Evolutionary conservation across 306 rosid species (phyloP), one percentile per base, ranked within the genome.

Genomic region (Trifolium subterraneum): DNA sequence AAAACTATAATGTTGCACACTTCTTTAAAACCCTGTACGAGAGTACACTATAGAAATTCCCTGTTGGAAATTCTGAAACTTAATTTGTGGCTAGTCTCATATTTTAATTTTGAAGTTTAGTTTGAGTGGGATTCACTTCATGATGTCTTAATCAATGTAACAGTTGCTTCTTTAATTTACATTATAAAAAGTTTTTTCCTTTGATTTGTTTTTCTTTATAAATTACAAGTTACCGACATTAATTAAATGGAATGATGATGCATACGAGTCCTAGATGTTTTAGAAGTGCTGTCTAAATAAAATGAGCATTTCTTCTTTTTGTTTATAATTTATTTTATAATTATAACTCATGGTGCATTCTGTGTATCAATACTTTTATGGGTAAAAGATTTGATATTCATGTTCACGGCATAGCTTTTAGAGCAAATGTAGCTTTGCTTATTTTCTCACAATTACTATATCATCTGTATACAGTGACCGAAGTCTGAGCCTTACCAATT

Each of bases 401-500:
- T 47, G 39, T 76, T 54, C 61, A 55, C 19, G 41, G 25, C 69
- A 4, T 54, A 44, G 42, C 47, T 39, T 55, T 19, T 65, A 64
- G 44, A 74, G 64, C 71, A 14, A 60, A 64, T 69, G 63, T 51
- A 14, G 16, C 31, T 42, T 74, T 19, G 52, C 45, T 41, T 15
- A 62, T 29, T 25, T 44, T 70, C n/a, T 63, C 23, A 52, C 52
- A 27, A 48, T 73, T 19, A 47, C 6, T 45, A 2, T 58, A 35
- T 47, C 44, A 64, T 52, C 20, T 18, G 12, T 13, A 20, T 27
- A 20, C 42, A 8, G 67, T 51, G 48, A 51, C 59, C 56, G 29
- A 25, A 51, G 47, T 70, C 29, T 65, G 44, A 68, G 45, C 63
- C 41, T 64, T 71, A 72, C 71, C 78, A 27, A 73, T 68, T 65